Conservation (phyloP, 345 rosid genomes). For the Populus simonii region DNA sequence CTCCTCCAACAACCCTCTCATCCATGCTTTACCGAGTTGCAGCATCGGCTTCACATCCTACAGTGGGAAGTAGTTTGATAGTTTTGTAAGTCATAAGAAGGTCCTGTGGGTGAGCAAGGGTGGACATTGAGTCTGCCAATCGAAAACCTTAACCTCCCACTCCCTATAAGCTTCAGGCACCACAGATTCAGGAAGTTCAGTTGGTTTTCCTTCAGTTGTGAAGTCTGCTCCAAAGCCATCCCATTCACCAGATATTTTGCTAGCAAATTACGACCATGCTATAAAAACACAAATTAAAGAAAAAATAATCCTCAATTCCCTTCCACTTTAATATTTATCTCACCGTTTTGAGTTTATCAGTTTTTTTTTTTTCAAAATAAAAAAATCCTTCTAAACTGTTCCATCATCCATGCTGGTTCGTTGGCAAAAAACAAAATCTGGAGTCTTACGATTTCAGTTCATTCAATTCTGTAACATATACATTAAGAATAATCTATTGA, state of each 20-base stretch:
- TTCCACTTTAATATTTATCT: neutral
- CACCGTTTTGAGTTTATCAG: too few relatives aligned
- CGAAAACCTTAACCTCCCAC: conserved; percentile 94
- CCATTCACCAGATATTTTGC: conserved; percentile 88
- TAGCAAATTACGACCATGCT: conserved; percentile 78
- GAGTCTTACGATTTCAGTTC: neutral
- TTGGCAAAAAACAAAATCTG: too few relatives aligned
- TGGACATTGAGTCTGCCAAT: conserved; percentile 98
- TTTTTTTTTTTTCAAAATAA: too few relatives aligned
- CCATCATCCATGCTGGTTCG: too few relatives aligned
- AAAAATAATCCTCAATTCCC: neutral
- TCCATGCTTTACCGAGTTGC: conserved; percentile 68
- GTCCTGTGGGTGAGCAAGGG: conserved; percentile 56
- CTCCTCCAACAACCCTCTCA: conserved; percentile 44
- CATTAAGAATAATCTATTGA: too few relatives aligned
- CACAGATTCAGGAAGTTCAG: conserved; percentile 75
- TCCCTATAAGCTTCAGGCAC: conserved; percentile 93
- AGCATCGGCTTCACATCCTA: conserved; percentile 98
- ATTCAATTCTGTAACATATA: too few relatives aligned
- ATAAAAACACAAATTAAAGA: neutral
- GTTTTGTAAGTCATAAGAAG: conserved; percentile 46
- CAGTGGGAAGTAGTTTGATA: conserved; percentile 89
- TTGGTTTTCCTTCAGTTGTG: conserved; percentile 57
- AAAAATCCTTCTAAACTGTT: neutral
- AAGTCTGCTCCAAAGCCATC: conserved; percentile 94